Base-by-base conservation (phyloP, 2,329 filamentous ascomycete genomes). In the Alternaria arbusti region DNA sequence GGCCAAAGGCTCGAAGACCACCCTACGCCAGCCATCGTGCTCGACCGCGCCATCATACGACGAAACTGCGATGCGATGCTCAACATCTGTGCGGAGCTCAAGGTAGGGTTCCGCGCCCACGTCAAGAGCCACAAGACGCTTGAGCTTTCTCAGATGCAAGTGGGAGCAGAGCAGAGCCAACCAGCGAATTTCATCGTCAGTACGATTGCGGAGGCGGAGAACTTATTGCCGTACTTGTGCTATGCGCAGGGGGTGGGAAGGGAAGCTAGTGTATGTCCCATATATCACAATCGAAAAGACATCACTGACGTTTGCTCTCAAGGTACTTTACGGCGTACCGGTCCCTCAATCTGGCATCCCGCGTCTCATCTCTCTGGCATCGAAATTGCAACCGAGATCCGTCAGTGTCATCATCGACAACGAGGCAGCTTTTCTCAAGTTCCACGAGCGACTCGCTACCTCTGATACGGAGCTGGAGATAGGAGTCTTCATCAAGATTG, bases 121-220 rank as follows among this genome's bases (percentile, higher is more conserved):
- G 88, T 95, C 63, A 96, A 96, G 81, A 94, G 91, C 22, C 92
- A 96, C 78, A 96, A 96, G 89, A 93, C 91, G 1, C 81, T 83
- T 6, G 87, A 93, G 76, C 79, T 92, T 54, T 86, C 90, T 3
- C 83, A 84, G 56, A 79, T 93, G 23, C 91, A 94, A 85, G 88
- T 93, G n/a, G 90, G 91, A 9, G 57, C 61, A 12, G 40, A 46
- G 22, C 12, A 44, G 6, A 78, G 84, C 26, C 71, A 80, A 49
- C 85, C 86, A 5, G 81, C 84, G 20, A 88, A 90, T 40, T 82
- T 95, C 57, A 85, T 94, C 32, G 89, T 90, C 1, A 94, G 91
- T 1, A 96, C 92, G 0, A 69, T 94, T n/a, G 81, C 87, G 3
- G 92, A 95, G 79, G 89, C 89, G 1, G 91, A 95, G 75, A 85